Evolutionary conservation across 768 basidiomycete species (phyloP), one percentile per base, ranked within the genome.

Genomic region (Suillus subalutaceus): DNA sequence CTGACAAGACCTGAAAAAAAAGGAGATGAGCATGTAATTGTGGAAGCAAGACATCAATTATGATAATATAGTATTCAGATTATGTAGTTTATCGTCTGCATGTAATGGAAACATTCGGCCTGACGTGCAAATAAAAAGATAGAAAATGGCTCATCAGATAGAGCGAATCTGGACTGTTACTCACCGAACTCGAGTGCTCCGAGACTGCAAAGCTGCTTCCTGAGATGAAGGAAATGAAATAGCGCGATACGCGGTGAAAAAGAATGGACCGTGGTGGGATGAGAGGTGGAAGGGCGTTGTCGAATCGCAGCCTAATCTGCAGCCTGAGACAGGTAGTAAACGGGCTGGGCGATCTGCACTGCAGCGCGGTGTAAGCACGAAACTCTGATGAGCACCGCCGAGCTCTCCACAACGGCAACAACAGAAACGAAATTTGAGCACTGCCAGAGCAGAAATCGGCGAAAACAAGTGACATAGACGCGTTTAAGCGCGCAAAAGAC

Each of bases 51-150:
- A 61, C 30, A 69, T 32, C 59, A 16, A 15, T 26, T 3, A 52
- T 52, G 50, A 26, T 4, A 15, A 55, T 63, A 62, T 64, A 65
- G 53, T 43, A 38, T 32, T 38, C 59, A 68, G 53, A 63, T 37
- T 53, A 53, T 63, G 57, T 26, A 63, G 50, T 35, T 48, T 62
- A 66, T 67, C 56, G 59, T 63, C 65, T 57, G 56, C 48, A 62
- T 68, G 62, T 65, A 57, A 56, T 65, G 56, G 56, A 43, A 32
- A 63, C 67, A 69, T 71, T 83, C 82, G 78, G 80, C 75, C 82
- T 80, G 81, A 83, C 79, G 80, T 82, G 81, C 80, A 82, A 82
- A 81, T 79, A 65, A 69, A 70, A 61, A 60, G 41, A 60, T 63
- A 57, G 37, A 68, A 56, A 60, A 43, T 13, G 41, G 59, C 41